Evolutionary conservation across 176 grass and related monocot genomes (phyloP), one percentile per base, ranked within the genome.

Genomic region (Oryza glaberrima): DNA sequence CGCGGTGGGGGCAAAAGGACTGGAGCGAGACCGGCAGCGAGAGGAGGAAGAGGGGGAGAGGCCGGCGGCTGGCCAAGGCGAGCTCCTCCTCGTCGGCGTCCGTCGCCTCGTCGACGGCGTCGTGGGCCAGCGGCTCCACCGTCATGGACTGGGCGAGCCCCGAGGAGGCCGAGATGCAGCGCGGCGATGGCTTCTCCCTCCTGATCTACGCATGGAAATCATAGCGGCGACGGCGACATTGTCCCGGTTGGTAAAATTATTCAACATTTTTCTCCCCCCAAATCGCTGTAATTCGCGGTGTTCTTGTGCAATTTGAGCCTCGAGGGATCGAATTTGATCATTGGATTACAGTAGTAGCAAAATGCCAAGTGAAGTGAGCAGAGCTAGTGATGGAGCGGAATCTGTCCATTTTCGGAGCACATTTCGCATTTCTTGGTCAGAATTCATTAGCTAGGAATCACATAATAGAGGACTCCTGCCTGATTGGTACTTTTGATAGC

Each of bases 81-180:
- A 86, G 86, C 77, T 94, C 88, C 4, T 93, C 90, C 4, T 94
- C 92, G 40, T 92, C 91, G 32, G 85, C 91, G 43, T 88, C 87
- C 69, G 81, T 84, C 60, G 81, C 85, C 3, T 97, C 94, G 35
- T 94, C 94, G 15, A 76, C 77, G 12, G 92, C 85, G 61, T 97
- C 94, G 49, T 90, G 85, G 64, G 84, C 83, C 7, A 92, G 95
- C 61, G 84, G 78, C 16, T 97, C 90, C 30, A 92, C 95, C 20
- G 83, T 97, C 28, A 94, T 97, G 92, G 92, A 97, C 63, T 97
- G 94, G 94, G 79, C 91, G 16, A 97, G 94, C 81, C 87, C 89
- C 7, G 91, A 97, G 85, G 94, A 97, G 60, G 61, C 83, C 11
- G 92, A 94, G 75, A 78, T 97, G 92, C 86, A 90, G 83, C 80